Percentiles rank a stretch among this genome's conserved stretches.
These are phyloP conservation scores for Fusarium siculi DNA, from an alignment of 2,329 filamentous ascomycete genomes.

Conservation along the genomic window DNA sequence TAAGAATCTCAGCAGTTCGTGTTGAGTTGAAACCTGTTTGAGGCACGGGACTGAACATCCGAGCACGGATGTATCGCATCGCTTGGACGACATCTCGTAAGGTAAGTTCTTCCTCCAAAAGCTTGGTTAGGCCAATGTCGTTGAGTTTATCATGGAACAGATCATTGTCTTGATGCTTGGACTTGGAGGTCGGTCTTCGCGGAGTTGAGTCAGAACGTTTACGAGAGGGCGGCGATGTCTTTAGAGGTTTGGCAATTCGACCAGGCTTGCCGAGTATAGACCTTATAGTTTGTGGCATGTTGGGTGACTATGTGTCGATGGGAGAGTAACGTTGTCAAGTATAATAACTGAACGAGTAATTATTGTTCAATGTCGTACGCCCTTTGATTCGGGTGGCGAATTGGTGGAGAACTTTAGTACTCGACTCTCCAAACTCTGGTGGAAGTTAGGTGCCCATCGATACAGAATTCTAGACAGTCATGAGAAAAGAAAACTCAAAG, in stretches of 20 bases:
- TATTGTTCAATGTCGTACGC: background rate
- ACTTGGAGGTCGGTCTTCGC: constrained; percentile 39
- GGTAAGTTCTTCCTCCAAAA: constrained; percentile 65
- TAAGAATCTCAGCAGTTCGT: constrained; percentile 71
- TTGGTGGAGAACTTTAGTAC: constrained; percentile 9
- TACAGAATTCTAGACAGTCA: background rate
- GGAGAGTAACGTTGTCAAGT: background rate
- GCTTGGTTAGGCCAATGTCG: constrained; percentile 67
- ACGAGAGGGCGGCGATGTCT: constrained; percentile 25
- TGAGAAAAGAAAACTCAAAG: background rate
- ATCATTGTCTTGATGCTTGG: constrained; percentile 40
- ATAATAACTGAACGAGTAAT: background rate
- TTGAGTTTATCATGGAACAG: constrained; percentile 63
- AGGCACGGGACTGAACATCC: constrained; percentile 74
- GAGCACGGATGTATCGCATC: constrained; percentile 68
- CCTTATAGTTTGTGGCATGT: constrained; percentile 49
- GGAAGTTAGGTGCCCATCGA: background rate
- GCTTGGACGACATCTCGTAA: constrained; percentile 73
- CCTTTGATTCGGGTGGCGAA: constrained; percentile 32
- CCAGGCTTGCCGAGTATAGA: constrained; percentile 53
- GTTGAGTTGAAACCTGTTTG: constrained; percentile 71
- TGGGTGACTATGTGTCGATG: background rate
- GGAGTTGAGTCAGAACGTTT: constrained; percentile 38
- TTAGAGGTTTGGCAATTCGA: constrained; percentile 49
- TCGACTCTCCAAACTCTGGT: background rate